Evolutionary conservation across 2,329 filamentous ascomycete genomes (phyloP), one percentile per base, ranked within the genome.

Genomic region (Aspergillus phoenicis): DNA sequence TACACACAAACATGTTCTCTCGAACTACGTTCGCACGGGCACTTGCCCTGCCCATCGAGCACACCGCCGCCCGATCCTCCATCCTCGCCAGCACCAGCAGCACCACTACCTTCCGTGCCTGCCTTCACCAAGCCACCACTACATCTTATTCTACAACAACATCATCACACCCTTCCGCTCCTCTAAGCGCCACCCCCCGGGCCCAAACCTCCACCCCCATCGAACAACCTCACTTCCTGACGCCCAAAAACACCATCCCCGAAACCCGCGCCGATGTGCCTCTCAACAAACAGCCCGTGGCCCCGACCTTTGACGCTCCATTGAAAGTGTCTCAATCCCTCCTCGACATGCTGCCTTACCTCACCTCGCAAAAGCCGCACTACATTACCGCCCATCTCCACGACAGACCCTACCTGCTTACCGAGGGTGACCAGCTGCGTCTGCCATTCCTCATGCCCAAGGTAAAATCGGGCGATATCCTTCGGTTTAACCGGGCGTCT

Each of bases 401-500:
- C 66, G 76, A 77, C 3, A 75, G 77, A n/a, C 80, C 81, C n/a
- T 83, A 81, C 70, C 77, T 83, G 24, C 70, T 83, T 54, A 82
- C 80, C 0, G 81, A 83, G 48, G 91, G 91, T 67, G 91, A 95
- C 79, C 82, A 84, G 62, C 77, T 95, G 54, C 90, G 90, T 38
- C 86, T 95, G 56, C 91, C 91, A 5, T 93, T 93, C 81, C 85
- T 85, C 70, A 91, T 95, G 87, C 86, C 88, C 2, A 87, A 85
- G 26, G 90, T 92, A 5, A 79, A 84, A 7, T 89, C 93, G 0
- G 95, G 95, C 30, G 94, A 98, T 74, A 82, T 96, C 39, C 83
- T 99, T 62, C 90, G 93, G 6, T 84, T 99, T 60, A 94, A 97
- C 80, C 89, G 93, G 59, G 95, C 93, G 24, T 89, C 87, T 43